A percentile compares a stretch with the other conserved stretches of the same genome.
Conservation (phyloP, 2,329 filamentous ascomycete genomes). For the Endothia cerciana region DNA sequence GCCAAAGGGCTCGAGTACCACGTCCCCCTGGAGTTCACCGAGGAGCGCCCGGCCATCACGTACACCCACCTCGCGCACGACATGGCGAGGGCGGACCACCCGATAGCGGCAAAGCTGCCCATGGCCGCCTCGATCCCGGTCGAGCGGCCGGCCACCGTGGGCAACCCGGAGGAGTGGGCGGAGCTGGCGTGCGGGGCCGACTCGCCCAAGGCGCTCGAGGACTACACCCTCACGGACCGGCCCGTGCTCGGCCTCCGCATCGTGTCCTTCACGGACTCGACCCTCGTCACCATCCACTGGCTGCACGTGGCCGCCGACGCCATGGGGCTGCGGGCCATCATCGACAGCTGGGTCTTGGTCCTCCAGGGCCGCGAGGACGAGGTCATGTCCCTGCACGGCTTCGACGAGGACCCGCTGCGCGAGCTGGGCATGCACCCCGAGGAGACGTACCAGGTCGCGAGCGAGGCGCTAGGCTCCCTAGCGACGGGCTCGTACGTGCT, state of each 20-base stretch:
- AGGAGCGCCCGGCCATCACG: slow-evolving; percentile 40
- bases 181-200: slow-evolving; percentile 31
- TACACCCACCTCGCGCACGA: slow-evolving; percentile 40
- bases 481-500: slow-evolving; percentile 36
- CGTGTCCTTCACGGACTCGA: slow-evolving; percentile 48
- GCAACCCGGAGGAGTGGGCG: slow-evolving; percentile 34
- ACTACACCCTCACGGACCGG: slow-evolving; percentile 43
- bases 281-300: slow-evolving; percentile 46
- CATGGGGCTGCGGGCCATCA: slow-evolving; percentile 43
- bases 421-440: slow-evolving; percentile 33
- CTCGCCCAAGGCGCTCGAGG: slow-evolving; percentile 37
- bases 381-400: slow-evolving; percentile 37
- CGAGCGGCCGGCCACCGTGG: slow-evolving; percentile 34
- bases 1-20: background rate
- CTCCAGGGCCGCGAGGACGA: slow-evolving; percentile 42
- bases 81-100: slow-evolving; percentile 39
- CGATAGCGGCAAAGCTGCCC: slow-evolving; percentile 39
- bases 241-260: slow-evolving; percentile 49
- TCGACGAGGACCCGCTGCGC: slow-evolving; percentile 40
- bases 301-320: slow-evolving; percentile 49
- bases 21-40: slow-evolving; percentile 35
- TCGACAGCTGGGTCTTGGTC: slow-evolving; percentile 46
- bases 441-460: slow-evolving; percentile 34
- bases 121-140: slow-evolving; percentile 22
- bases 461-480: slow-evolving; percentile 30